These are phyloP conservation scores for Fusarium palustre DNA, from an alignment of 2,329 filamentous ascomycete genomes.

Conservation along the genomic window DNA sequence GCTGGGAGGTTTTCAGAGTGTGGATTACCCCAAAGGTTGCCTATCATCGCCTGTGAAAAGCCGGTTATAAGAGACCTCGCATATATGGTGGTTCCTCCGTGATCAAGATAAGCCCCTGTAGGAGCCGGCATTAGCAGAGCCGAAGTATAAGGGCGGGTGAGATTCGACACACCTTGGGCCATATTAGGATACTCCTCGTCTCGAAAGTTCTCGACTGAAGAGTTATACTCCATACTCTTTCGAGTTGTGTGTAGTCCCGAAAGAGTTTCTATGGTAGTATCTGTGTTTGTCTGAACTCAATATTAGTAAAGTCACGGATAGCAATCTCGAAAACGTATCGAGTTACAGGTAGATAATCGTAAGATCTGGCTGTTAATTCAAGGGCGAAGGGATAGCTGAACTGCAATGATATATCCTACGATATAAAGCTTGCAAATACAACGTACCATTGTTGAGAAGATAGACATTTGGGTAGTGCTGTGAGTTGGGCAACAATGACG, in stretches of 20 bases:
- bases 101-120: slow-evolving; percentile 64
- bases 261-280: slow-evolving; percentile 18
- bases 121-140: slow-evolving; percentile 13
- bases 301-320: not conserved
- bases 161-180: slow-evolving; percentile 39
- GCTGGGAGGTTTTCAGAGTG: slow-evolving; percentile 73
- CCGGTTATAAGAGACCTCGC: slow-evolving; percentile 67
- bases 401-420: not conserved
- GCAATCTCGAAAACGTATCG: not conserved
- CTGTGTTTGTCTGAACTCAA: slow-evolving; percentile 21
- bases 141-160: not conserved
- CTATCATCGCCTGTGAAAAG: slow-evolving; percentile 66
- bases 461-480: slow-evolving; percentile 11
- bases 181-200: slow-evolving; percentile 47
- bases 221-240: slow-evolving; percentile 43
- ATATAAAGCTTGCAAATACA: not conserved
- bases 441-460: slow-evolving; percentile 37
- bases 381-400: not conserved
- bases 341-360: not conserved
- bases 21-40: slow-evolving; percentile 74
- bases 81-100: slow-evolving; percentile 68
- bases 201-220: slow-evolving; percentile 42
- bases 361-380: not conserved
- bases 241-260: slow-evolving; percentile 16
- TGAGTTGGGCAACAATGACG: not conserved